Base-by-base conservation (phyloP, 495 filamentous ascomycete genomes). In the Penicillium canescens region DNA sequence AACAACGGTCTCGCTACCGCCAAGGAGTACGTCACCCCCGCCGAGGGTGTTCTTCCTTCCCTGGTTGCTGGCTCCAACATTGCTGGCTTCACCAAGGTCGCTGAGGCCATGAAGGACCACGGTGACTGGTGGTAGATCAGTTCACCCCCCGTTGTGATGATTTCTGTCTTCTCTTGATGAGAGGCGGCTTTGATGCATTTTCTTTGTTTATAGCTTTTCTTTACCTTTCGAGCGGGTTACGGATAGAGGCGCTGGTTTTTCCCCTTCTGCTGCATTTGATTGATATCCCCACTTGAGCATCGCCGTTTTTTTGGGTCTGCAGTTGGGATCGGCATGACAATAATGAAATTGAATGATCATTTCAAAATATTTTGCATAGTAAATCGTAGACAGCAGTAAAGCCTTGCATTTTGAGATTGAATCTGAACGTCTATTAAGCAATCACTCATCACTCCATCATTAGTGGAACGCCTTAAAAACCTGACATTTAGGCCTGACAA, bases 11-110 rank as follows among this genome's bases (percentile, higher is more conserved):
- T 98, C 26, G 78, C 85, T 65, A 98, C 92, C 2, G 92, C 94
- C 54, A 86, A 90, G 82, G 82, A 90, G 77, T 98, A 92, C 69
- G 85, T 90, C 60, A 80, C 86, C 57, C 73, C 85, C 33, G 72
- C 74, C 35, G 90, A 92, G 68, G 93, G 89, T 61, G 87, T 89
- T 70, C 85, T 96, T 60, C 94, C 94, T 56, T 90, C 85, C 54
- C 76, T 98, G 62, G 92, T 97, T 21, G 91, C 90, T 58, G 94
- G 94, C 62, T 86, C 83, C 78, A 98, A 98, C 78, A 95, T 98
- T 76, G 94, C 94, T 47, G 94, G 94, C 43, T 98, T 97, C 77
- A 87, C 86, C 69, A 98, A 98, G 86, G 94, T 97, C 42, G 94
- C 87, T 37, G 83, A 83, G 60, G 93, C 94, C 63, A 98, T 97